These are phyloP conservation scores for Bonia amplexicaulis DNA, from an alignment of 176 grass and related monocot genomes.

Conservation along the genomic window DNA sequence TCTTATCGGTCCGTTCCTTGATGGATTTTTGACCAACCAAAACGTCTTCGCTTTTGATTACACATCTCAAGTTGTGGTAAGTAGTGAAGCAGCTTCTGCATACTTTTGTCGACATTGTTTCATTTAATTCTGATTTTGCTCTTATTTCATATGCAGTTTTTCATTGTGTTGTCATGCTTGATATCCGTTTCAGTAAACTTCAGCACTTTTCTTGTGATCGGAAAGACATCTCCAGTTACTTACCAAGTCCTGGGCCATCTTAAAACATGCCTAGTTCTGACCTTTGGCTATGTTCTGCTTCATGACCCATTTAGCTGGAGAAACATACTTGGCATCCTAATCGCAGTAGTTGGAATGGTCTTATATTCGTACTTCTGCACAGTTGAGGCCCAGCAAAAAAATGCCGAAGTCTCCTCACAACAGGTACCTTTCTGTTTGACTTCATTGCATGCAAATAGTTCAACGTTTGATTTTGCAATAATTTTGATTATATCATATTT, in stretches of 20 bases:
- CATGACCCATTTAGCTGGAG: slow-evolving; percentile 92
- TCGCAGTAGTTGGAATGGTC: slow-evolving; percentile 80
- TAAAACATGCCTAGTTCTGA: slow-evolving; percentile 85
- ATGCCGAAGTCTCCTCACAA: slow-evolving; percentile 43
- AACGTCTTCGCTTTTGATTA: slow-evolving; percentile 94
- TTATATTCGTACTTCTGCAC: slow-evolving; percentile 79
- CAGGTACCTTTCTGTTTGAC: slow-evolving; percentile 39
- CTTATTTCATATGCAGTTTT: slow-evolving; percentile 50
- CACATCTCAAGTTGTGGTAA: slow-evolving; percentile 93
- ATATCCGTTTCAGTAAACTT: slow-evolving; percentile 92
- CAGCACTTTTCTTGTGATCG: slow-evolving; percentile 85
- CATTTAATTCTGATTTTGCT: slow-evolving; percentile 28
- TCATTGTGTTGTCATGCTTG: slow-evolving; percentile 79
- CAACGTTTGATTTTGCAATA: neutral
- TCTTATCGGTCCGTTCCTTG: slow-evolving; percentile 86
- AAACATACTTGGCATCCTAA: slow-evolving; percentile 85
- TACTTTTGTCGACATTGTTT: neutral
- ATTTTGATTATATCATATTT: neutral
- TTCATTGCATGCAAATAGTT: neutral
- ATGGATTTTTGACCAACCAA: slow-evolving; percentile 89
- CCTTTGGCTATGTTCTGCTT: slow-evolving; percentile 83
- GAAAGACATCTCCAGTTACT: slow-evolving; percentile 89
- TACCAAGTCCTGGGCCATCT: slow-evolving; percentile 94
- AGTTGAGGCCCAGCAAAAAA: slow-evolving; percentile 57
- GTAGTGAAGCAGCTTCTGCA: slow-evolving; percentile 18